phyloP scores from a whole-genome alignment of 257 asterid genomes.

The Linaria vulgaris region DNA sequence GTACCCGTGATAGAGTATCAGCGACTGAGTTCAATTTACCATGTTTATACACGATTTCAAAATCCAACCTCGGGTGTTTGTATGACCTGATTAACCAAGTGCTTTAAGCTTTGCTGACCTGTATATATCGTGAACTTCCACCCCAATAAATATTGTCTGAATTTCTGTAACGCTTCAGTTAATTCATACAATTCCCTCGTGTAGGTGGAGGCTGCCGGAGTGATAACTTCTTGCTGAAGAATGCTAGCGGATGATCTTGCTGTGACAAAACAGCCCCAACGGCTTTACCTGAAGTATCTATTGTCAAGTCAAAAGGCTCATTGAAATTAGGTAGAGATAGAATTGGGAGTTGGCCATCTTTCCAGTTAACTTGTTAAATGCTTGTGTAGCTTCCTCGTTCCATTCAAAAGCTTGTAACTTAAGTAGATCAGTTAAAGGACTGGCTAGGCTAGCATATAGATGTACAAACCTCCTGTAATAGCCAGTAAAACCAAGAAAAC shows the following conservation, averaged over 20 bases:
- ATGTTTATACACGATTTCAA: background rate
- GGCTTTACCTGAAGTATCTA: background rate
- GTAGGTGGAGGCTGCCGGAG: background rate
- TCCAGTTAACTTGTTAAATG: background rate
- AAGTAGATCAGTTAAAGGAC: no score
- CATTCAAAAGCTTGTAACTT: background rate
- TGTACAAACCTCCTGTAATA: background rate
- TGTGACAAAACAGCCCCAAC: background rate
- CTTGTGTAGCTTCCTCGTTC: background rate
- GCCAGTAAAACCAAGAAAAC: constrained; percentile 2
- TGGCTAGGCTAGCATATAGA: background rate
- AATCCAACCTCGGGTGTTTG: constrained; percentile 9
- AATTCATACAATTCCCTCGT: background rate
- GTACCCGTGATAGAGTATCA: no score
- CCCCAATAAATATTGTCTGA: constrained; percentile 2
- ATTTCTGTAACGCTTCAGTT: background rate
- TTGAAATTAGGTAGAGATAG: background rate
- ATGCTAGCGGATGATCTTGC: background rate
- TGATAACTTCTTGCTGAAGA: background rate
- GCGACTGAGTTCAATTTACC: background rate
- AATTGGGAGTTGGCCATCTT: background rate
- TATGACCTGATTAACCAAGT: background rate
- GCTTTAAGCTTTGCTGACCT: background rate
- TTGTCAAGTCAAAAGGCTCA: background rate
- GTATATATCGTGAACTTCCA: background rate